These are phyloP conservation scores for Mediolabrus comicus DNA, from an alignment of 108 stramenopile species.

Conservation along the genomic window DNA sequence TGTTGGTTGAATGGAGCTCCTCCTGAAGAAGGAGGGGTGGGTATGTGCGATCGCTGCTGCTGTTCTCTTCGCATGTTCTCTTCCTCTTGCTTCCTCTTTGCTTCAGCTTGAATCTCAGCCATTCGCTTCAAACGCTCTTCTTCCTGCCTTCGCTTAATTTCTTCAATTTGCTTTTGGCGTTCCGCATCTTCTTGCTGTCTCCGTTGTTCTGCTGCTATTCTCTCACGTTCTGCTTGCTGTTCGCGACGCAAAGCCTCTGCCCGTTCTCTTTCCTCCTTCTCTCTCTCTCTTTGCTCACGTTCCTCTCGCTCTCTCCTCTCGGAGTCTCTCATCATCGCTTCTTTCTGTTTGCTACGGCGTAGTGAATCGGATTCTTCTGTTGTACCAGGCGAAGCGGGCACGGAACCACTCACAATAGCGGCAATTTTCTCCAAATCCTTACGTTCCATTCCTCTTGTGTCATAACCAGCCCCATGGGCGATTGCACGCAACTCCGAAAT, in stretches of 20 bases:
- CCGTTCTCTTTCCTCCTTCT: conserved; percentile 12
- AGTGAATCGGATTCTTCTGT: neutral
- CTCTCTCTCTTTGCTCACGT: conserved; percentile 11
- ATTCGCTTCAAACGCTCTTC: conserved; percentile 38
- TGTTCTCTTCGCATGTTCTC: conserved; percentile 32
- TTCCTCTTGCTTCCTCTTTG: conserved; percentile 46
- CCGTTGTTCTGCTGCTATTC: conserved; percentile 19
- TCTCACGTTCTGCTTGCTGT: conserved; percentile 17
- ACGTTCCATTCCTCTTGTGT: conserved; percentile 85
- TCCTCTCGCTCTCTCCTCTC: conserved; percentile 15
- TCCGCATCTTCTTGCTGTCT: conserved; percentile 21
- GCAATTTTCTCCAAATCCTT: conserved; percentile 71
- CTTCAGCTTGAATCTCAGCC: conserved; percentile 64
- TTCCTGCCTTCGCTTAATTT: conserved; percentile 45
- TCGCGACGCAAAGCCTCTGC: conserved; percentile 30
- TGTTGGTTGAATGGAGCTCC: conserved; percentile 8
- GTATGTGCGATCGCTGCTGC: conserved; percentile 22
- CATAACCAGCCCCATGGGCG: conserved; percentile 77
- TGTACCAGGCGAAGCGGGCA: conserved; percentile 1
- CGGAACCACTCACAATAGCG: conserved; percentile 11
- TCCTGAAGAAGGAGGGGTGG: neutral
- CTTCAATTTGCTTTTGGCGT: conserved; percentile 22
- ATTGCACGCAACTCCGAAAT: conserved; percentile 79
- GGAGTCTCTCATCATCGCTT: conserved; percentile 4
- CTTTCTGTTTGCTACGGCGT: conserved; percentile 10